Conservation (phyloP, 805 yeast species). For the Cyberlindnera xishuangbannaensis region DNA sequence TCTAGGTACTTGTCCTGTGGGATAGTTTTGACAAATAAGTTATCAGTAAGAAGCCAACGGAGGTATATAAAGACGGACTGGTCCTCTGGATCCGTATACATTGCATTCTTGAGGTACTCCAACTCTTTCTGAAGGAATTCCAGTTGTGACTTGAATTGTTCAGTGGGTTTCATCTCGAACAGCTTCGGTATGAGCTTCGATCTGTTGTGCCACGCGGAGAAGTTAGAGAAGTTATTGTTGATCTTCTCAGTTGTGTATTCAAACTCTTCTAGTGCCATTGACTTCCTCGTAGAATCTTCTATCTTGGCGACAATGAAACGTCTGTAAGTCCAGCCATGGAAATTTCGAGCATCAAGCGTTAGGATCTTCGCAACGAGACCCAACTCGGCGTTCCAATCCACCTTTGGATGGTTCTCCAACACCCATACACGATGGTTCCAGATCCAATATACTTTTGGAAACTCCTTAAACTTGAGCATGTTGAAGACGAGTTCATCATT, state of each 20-base stretch:
- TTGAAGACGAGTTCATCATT: constrained; percentile 58
- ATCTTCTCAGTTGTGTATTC: constrained; percentile 74
- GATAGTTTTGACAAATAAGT: constrained; percentile 24
- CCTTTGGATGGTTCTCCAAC: constrained; percentile 43
- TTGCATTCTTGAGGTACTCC: constrained; percentile 68
- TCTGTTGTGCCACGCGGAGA: constrained; percentile 94
- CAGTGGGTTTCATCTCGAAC: constrained; percentile 25
- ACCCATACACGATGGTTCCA: constrained; percentile 94
- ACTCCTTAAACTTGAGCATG: constrained; percentile 49
- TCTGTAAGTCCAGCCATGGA: constrained; percentile 94
- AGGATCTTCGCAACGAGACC: constrained; percentile 63
- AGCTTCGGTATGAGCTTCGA: constrained; percentile 58
- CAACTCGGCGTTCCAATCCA: constrained; percentile 70
- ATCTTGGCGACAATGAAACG: constrained; percentile 52
- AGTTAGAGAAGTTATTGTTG: constrained; percentile 81
- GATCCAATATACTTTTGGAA: constrained; percentile 93
- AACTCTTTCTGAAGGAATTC: constrained; percentile 52
- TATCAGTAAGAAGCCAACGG: constrained; percentile 60
- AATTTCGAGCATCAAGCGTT: constrained; percentile 73
- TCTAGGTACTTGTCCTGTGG: constrained; percentile 27
- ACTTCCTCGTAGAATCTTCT: constrained; percentile 23
- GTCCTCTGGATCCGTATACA: constrained; percentile 90
- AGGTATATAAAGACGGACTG: constrained; percentile 90
- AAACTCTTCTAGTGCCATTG: constrained; percentile 49
- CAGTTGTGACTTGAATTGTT: constrained; percentile 26